phyloP scores from a whole-genome alignment of 257 asterid species.

The Ocimum tenuiflorum region DNA sequence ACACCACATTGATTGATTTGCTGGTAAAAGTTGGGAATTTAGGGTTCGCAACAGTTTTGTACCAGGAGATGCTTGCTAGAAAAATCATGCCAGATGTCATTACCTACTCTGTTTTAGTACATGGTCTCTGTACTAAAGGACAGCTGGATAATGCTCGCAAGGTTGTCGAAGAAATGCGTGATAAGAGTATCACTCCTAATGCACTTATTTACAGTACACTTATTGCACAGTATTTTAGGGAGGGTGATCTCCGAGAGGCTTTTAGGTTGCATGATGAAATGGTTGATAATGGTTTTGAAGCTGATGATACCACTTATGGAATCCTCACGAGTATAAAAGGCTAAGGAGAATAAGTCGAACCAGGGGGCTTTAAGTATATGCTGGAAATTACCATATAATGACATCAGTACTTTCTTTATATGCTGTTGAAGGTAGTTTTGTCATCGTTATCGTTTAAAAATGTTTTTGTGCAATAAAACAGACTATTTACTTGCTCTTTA shows the following conservation, averaged over 20 bases:
- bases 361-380: constrained; percentile 23
- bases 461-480: neutral
- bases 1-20: constrained; percentile 78
- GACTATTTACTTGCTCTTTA: neutral
- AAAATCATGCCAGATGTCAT: constrained; percentile 56
- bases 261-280: constrained; percentile 77
- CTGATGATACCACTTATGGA: constrained; percentile 54
- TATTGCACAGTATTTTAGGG: constrained; percentile 62
- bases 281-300: constrained; percentile 66
- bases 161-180: constrained; percentile 55
- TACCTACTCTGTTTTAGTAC: constrained; percentile 56
- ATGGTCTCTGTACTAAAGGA: constrained; percentile 64
- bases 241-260: constrained; percentile 74
- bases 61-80: constrained; percentile 64
- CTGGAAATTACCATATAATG: neutral
- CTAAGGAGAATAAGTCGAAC: constrained; percentile 16
- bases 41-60: constrained; percentile 47
- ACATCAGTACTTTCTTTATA: neutral
- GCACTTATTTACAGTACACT: constrained; percentile 52
- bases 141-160: constrained; percentile 57
- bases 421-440: neutral
- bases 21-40: constrained; percentile 53
- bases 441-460: neutral
- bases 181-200: constrained; percentile 47
- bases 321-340: constrained; percentile 47